phyloP scores from a whole-genome alignment of 805 yeast species.

The Isabelozyma heimii region DNA sequence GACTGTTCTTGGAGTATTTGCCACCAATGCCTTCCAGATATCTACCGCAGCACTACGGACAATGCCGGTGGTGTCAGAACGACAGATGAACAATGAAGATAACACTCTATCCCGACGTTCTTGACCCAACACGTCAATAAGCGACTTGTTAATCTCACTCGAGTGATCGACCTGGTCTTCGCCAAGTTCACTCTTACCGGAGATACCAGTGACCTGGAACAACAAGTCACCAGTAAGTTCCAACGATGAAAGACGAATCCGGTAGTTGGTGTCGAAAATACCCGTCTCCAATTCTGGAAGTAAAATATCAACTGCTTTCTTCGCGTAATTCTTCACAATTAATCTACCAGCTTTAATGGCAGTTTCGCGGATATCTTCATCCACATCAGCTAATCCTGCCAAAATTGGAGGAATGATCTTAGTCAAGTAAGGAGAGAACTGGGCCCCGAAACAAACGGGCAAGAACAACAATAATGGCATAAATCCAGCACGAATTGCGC shows the following conservation, averaged over 20 bases:
- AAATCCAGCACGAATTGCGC: conserved; percentile 84
- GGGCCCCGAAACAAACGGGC: conserved; percentile 92
- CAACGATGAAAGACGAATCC: conserved; percentile 90
- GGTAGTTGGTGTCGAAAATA: conserved; percentile 71
- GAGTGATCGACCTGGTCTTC: conserved; percentile 50
- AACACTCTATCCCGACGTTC: conserved; percentile 86
- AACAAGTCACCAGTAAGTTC: conserved; percentile 93
- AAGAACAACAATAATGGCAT: conserved; percentile 85
- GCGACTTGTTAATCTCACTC: conserved; percentile 55
- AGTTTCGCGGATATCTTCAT: conserved; percentile 83
- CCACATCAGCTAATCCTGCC: conserved; percentile 84
- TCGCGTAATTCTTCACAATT: conserved; percentile 86
- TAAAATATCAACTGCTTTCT: conserved; percentile 86
- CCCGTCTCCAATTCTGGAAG: conserved; percentile 94
- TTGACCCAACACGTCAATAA: conserved; percentile 77
- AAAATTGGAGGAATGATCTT: conserved; percentile 89
- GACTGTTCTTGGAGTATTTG: conserved; percentile 92
- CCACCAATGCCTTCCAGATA: conserved; percentile 94
- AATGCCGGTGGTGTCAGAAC: conserved; percentile 83
- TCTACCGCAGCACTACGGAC: conserved; percentile 90
- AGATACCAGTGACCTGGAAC: conserved; percentile 90
- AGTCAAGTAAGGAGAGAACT: conserved; percentile 83
- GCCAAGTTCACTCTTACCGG: conserved; percentile 68
- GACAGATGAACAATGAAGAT: conserved; percentile 85
- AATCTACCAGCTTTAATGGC: conserved; percentile 91